Evolutionary conservation across 352 stramenopile genomes (phyloP), one percentile per base, ranked within the genome.

Genomic region (Thalassiosira delicatula): DNA sequence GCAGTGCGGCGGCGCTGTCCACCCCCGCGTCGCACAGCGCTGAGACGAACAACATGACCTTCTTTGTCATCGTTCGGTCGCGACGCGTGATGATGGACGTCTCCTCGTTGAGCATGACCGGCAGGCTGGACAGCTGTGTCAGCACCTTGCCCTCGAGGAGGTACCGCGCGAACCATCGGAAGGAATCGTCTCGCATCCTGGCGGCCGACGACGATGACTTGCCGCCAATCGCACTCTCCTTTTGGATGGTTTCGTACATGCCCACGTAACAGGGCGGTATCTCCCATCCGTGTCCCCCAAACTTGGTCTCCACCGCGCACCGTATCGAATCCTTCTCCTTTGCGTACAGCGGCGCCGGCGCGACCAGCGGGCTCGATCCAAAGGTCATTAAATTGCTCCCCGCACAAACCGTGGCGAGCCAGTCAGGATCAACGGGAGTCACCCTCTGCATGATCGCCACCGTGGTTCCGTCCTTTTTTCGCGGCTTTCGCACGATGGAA

Each of bases 71-170:
- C n/a, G n/a, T n/a, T 37, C 85, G 88, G 51, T 82, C 88, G 37
- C 83, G 87, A 0, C 80, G 46, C 30, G 88, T 93, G 21, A 94
- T 89, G 5, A 93, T 87, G 33, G 67, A 33, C 30, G 91, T 86
- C 33, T 87, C 86, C 23, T 93, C 89, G 62, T 93, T 94, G 23
- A 93, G 73, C 29, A 91, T 74, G 14, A 54, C 59, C 19, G 62
- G 19, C 12, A 93, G 71, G 37, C 37, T 61, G 33, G 61, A 57
- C 3, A 94, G 71, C 40, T 94, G 86, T 30, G 72, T 21, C 35
- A 94, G 67, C 19, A 94, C 83, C 59, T 93, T 94, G 37, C 91
- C 91, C 78, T 94, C 91, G 11, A 93, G 65, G 17, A 94, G 70
- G 80, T 82, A 91, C 61, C 88, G 67, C 59, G 80, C 89, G 88